These are phyloP conservation scores for Quercus ilex DNA, from an alignment of 306 rosid genomes.

Conservation along the genomic window DNA sequence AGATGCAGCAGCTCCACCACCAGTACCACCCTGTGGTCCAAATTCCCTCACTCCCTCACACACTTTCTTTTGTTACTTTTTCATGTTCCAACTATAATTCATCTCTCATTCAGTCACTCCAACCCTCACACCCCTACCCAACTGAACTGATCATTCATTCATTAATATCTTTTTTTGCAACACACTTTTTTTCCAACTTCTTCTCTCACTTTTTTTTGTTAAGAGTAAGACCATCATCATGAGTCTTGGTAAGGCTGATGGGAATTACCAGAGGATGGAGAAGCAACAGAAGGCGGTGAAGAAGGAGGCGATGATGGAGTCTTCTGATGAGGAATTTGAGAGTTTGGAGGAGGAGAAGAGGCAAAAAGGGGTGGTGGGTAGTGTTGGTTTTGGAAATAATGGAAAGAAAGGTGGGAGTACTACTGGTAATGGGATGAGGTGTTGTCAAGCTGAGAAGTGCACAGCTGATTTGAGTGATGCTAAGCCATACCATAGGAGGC, in stretches of 20 bases:
- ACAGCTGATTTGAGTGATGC: constrained; percentile 53
- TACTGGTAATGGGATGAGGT: constrained; percentile 23
- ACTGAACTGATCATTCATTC: background rate
- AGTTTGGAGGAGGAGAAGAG: constrained; percentile 27
- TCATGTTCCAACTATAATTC: constrained; percentile 5
- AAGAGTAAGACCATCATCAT: background rate
- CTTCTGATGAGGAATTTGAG: constrained; percentile 15
- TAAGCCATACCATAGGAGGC: constrained; percentile 60
- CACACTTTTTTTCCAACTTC: background rate
- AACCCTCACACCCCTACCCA: constrained; percentile 6
- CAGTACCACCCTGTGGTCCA: constrained; percentile 43
- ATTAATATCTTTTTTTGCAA: constrained; percentile 5
- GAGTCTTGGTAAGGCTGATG: constrained; percentile 32
- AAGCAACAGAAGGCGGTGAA: constrained; percentile 29
- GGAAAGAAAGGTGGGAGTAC: constrained; percentile 27
- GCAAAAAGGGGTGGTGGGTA: constrained; percentile 24
- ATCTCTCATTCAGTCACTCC: background rate
- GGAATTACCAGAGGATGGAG: constrained; percentile 24
- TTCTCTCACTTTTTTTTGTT: background rate
- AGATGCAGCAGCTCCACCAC: constrained; percentile 10
- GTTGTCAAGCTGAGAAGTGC: constrained; percentile 75
- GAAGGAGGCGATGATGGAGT: constrained; percentile 17
- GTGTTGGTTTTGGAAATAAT: constrained; percentile 10
- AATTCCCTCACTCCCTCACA: constrained; percentile 14
- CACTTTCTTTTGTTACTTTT: background rate